phyloP scores from a whole-genome alignment of 306 rosid species.

The Nissolia schottii region DNA sequence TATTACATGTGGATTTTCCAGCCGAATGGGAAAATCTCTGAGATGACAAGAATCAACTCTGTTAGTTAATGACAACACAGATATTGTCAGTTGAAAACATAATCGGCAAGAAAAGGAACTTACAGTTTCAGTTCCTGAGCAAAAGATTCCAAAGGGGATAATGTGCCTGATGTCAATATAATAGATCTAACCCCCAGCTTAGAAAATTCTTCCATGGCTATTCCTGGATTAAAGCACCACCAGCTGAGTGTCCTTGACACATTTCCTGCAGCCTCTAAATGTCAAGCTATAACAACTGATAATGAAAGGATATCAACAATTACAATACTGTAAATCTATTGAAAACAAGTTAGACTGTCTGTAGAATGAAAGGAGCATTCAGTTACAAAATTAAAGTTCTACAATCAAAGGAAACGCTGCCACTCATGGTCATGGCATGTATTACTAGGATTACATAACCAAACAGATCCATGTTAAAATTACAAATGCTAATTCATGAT shows the following conservation, averaged over 20 bases:
- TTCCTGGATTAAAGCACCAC: conserved; percentile 99
- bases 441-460: background rate
- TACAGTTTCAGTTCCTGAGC: conserved; percentile 85
- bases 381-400: conserved; percentile 9
- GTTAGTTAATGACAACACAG: conserved; percentile 23
- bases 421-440: background rate
- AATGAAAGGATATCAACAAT: conserved; percentile 17
- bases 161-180: conserved; percentile 93
- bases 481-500: conserved; percentile 10
- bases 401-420: conserved; percentile 4
- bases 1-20: conserved; percentile 97
- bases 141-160: conserved; percentile 90
- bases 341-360: conserved; percentile 15
- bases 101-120: conserved; percentile 26
- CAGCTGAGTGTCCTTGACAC: conserved; percentile 86
- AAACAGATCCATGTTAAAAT: background rate
- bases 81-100: conserved; percentile 21
- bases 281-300: conserved; percentile 18
- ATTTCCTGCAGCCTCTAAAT: conserved; percentile 52
- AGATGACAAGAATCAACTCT: conserved; percentile 26
- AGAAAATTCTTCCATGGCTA: conserved; percentile 80
- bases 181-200: conserved; percentile 68
- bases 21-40: conserved; percentile 83
- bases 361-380: conserved; percentile 7
- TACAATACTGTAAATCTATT: background rate